Evolutionary conservation across 768 basidiomycete genomes (phyloP), one percentile per base, ranked within the genome.

Genomic region (Tricholoma terreum): DNA sequence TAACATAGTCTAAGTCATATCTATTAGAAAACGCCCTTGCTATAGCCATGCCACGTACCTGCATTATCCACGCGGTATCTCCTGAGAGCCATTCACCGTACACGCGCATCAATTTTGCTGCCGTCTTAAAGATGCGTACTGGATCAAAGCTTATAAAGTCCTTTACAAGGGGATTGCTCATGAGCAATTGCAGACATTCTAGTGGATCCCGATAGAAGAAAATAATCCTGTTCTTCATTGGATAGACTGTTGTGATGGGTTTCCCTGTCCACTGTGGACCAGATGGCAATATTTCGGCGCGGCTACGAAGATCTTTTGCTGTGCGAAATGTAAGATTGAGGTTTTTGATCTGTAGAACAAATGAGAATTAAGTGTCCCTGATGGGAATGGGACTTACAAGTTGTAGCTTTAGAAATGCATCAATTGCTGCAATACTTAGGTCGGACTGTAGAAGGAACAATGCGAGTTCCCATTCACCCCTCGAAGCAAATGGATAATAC

Each of bases 391-490:
- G 38, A 42, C 38, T 54, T 54, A 74, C 71, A 42, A 69, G 31
- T 40, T 65, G 30, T 19, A 75, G 63, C 8, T 55, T 52, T 21
- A 74, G 50, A 38, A 74, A 69, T 15, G 65, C 51, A 34, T 71
- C 58, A 8, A 71, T 67, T 2, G 55, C 59, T 8, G 58, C 52
- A 67, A 71, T 68, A 35, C 69, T 72, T 38, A 75, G 57, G 17
- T 58, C 48, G 5, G 68, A 72, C 2, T 54, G 54, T 12, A 67
- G 52, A 0, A 74, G 62, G 58, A 66, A 74, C 9, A 56, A 63
- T 6, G 63, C 70, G 2, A 73, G 31, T 58, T 73, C 62, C 72
- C 73, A 75, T 48, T 76, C 73, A 1, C 53, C 57, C 15, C 60
- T 52, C 8, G 63, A 65, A 6, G 65, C 59, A 59, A 71, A 76